Evolutionary conservation across 179 eudicot species (phyloP).

Genomic region (Amaranthus tricolor): DNA sequence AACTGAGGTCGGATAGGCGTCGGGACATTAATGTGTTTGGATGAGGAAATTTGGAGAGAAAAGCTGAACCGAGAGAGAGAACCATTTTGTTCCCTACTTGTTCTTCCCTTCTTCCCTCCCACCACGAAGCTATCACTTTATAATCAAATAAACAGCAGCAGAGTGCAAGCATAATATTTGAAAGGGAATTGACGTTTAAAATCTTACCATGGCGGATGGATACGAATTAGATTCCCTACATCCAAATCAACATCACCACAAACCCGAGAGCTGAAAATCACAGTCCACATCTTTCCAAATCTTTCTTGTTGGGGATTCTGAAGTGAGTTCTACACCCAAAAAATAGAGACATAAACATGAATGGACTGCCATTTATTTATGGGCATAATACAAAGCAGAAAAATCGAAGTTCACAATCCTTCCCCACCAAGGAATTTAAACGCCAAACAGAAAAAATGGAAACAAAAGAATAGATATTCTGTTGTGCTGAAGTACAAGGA

Average conservation of each 20-base stretch:
- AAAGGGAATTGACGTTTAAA: conserved; percentile 2
- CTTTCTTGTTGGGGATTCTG: conserved; percentile 36
- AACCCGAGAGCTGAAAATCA: conserved; percentile 69
- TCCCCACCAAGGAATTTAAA: background rate
- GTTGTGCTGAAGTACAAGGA: background rate
- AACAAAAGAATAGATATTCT: background rate
- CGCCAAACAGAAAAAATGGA: no score
- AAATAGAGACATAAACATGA: background rate
- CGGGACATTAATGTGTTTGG: no score
- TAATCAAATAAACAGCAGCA: background rate
- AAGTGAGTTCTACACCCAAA: conserved; percentile 40
- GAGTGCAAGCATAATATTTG: conserved; percentile 9
- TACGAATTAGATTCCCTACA: conserved; percentile 54
- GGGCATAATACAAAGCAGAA: background rate
- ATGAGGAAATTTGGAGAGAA: no score
- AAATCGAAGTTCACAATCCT: conserved; percentile 2
- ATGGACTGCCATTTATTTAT: conserved; percentile 1
- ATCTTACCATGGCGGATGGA: conserved; percentile 80
- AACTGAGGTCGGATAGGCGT: no score
- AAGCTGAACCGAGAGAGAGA: no score
- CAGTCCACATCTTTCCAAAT: conserved; percentile 40
- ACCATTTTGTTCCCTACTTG: no score
- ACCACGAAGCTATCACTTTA: background rate
- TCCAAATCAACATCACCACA: conserved; percentile 78
- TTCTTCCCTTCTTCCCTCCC: no score